phyloP scores from a whole-genome alignment of 2,329 filamentous ascomycete genomes.

The Neopestalotiopsis sp. region DNA sequence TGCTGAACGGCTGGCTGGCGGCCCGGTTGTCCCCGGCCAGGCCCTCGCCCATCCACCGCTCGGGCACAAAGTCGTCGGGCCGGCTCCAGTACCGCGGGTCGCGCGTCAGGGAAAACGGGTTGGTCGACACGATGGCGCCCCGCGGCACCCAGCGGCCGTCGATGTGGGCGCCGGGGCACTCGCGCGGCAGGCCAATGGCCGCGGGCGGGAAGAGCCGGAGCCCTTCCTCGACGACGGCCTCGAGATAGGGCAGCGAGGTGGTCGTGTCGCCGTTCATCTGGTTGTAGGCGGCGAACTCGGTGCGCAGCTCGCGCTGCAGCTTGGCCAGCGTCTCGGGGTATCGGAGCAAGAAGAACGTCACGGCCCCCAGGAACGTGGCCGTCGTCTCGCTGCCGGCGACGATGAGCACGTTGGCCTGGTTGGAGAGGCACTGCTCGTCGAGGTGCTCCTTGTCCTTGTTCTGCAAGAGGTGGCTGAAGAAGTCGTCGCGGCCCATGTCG shows the following conservation, averaged over 20 bases:
- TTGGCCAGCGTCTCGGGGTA: background rate
- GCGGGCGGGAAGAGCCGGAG: constrained; percentile 37
- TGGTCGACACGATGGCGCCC: constrained; percentile 41
- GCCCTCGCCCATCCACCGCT: constrained; percentile 19
- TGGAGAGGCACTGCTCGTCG: constrained; percentile 30
- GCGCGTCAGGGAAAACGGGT: constrained; percentile 39
- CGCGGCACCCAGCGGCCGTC: constrained; percentile 23
- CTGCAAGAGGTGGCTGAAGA: constrained; percentile 7
- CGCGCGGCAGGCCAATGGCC: constrained; percentile 32
- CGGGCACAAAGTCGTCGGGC: constrained; percentile 20
- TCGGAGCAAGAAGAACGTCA: constrained; percentile 5
- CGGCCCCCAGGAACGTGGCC: constrained; percentile 10
- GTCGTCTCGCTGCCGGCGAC: constrained; percentile 23
- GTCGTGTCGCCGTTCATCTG: constrained; percentile 21
- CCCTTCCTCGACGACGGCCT: constrained; percentile 36
- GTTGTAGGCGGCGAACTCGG: background rate
- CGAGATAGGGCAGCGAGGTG: constrained; percentile 32
- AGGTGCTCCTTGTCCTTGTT: background rate
- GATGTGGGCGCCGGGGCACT: constrained; percentile 27
- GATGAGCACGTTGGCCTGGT: constrained; percentile 22
- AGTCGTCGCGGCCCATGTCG: constrained; percentile 10
- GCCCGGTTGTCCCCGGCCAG: constrained; percentile 17
- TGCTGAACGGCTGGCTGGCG: constrained; percentile 23
- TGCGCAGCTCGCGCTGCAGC: constrained; percentile 13
- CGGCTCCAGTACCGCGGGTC: constrained; percentile 13